phyloP scores from a whole-genome alignment of 257 asterid genomes.

The Solanum virginianum region DNA sequence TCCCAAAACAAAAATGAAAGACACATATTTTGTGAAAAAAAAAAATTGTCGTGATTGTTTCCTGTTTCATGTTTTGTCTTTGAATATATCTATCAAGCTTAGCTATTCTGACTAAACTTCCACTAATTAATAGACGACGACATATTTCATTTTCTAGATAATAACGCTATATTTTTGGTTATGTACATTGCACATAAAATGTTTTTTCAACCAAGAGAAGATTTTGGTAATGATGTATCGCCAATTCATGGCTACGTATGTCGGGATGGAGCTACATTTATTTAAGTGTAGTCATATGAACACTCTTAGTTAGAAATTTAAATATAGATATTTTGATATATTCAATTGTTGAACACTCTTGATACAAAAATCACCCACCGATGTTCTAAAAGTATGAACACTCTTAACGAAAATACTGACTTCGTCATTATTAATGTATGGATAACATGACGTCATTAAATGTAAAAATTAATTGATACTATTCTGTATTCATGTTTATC shows the following conservation, averaged over 20 bases:
- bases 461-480: background rate
- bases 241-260: background rate
- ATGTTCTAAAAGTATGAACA: no score
- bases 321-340: no score
- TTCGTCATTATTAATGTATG: background rate
- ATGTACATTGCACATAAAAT: background rate
- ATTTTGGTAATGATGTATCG: background rate
- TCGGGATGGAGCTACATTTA: no score
- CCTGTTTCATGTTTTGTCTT: background rate
- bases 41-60: background rate
- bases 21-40: background rate
- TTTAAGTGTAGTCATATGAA: no score
- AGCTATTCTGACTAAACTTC: background rate
- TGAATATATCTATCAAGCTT: background rate
- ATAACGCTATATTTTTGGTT: background rate
- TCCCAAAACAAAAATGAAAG: background rate
- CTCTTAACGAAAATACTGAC: no score
- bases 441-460: background rate
- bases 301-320: no score
- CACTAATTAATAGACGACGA: rapidly evolving
- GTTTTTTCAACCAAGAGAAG: background rate
- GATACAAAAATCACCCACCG: no score
- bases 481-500: background rate
- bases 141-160: background rate
- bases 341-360: no score